Conservation (phyloP, 805 yeast genomes). For the Ogataea ganodermae region DNA sequence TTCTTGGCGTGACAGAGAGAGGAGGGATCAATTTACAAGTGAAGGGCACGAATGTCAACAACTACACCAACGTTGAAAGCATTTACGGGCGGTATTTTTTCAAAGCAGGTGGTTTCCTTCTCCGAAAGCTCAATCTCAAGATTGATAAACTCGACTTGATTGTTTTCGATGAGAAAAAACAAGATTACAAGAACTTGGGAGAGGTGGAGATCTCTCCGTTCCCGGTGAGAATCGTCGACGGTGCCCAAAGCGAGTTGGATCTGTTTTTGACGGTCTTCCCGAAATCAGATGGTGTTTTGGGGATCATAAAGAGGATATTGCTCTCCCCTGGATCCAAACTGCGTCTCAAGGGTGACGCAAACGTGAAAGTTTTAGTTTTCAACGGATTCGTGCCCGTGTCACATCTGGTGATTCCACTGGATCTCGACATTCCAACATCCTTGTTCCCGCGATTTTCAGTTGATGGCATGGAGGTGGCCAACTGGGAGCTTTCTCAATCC, state of each 20-base stretch:
- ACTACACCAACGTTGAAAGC: conserved; percentile 36
- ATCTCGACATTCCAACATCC: conserved; percentile 31
- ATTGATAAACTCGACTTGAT: conserved; percentile 35
- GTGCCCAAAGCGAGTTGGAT: conserved; percentile 28
- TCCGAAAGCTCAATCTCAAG: conserved; percentile 33
- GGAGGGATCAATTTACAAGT: conserved; percentile 38
- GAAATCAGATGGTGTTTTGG: conserved; percentile 34
- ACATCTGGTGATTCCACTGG: conserved; percentile 33
- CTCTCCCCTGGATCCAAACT: conserved; percentile 34
- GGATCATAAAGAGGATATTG: conserved; percentile 36
- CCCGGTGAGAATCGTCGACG: conserved; percentile 34
- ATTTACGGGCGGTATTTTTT: conserved; percentile 29
- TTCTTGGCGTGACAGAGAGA: conserved; percentile 34
- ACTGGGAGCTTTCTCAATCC: conserved; percentile 27
- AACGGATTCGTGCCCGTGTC: conserved; percentile 38
- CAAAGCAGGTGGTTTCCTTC: conserved; percentile 35
- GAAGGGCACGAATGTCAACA: conserved; percentile 33
- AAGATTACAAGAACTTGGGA: conserved; percentile 34
- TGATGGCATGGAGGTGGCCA: conserved; percentile 25
- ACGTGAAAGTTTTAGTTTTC: conserved; percentile 33
- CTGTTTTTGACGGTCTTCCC: conserved; percentile 37
- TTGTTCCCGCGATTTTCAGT: conserved; percentile 22
- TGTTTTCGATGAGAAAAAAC: conserved; percentile 27
- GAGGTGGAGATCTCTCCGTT: conserved; percentile 37
- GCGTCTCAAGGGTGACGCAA: conserved; percentile 38